Base-by-base conservation (phyloP, 2,329 filamentous ascomycete genomes). In the Apiospora sp. region DNA sequence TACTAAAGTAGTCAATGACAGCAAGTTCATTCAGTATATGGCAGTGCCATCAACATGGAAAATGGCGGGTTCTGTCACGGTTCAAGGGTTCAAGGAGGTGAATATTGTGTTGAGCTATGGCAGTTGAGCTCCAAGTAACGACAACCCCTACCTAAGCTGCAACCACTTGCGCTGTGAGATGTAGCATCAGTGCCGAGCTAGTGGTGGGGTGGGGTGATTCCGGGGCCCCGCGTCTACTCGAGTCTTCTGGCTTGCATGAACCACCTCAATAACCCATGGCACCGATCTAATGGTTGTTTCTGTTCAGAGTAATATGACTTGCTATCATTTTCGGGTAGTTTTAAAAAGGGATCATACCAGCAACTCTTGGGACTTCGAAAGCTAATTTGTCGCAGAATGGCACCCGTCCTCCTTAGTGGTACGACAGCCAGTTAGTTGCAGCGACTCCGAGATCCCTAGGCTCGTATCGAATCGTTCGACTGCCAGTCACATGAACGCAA, bases 161-260 rank as follows among this genome's bases (percentile, higher is more conserved):
- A 58, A 49, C 22, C 51, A 19, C 12, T 58, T 58, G 27, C 24
- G 54, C 54, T 61, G 16, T 34, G 6, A 8, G 14, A 61, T 41
- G 58, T 10, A 64, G n/a, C 54, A n/a, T 27, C 54, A 22, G 27
- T 34, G 16, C 16, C 54, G 22, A 7, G 49, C n/a, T 6, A 64
- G 34, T 41, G 58, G 34, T 4, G 8, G 5, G 58, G 34, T 64
- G 27, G 51, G 54, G 54, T 41, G 3, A 13, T 41, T 41, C 58
- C 58, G 58, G 58, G 58, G 58, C 58, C 58, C 58, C 58, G 58
- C 58, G 34, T 24, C n/a, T 34, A 22, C 30, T 64, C 30, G 54
- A 41, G 58, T 10, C 22, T 13, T 27, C 4, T 12, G 8, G 4
- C 8, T 51, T 13, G 49, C 12, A n/a, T 27, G 4, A 14, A 51